These are phyloP conservation scores for Pichia nanzhaoensis DNA, from an alignment of 805 yeast genomes.

Conservation along the genomic window DNA sequence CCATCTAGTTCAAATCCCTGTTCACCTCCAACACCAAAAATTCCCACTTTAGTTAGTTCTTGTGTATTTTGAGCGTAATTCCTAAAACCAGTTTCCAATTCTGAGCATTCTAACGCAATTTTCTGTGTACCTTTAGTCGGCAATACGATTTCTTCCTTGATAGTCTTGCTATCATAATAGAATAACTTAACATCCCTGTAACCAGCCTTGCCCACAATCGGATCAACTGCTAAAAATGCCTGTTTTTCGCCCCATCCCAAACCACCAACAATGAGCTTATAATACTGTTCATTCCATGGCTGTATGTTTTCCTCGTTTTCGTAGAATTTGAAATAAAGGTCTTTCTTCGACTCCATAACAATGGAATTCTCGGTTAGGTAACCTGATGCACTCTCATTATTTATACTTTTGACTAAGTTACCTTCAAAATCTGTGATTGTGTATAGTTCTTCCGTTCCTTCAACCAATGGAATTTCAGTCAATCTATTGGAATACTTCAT, in stretches of 20 bases:
- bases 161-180: slow-evolving; percentile 9
- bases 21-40: slow-evolving; percentile 32
- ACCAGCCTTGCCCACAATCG: slow-evolving; percentile 37
- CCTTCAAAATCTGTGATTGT: slow-evolving; percentile 45
- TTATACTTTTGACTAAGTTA: slow-evolving; percentile 52
- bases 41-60: slow-evolving; percentile 11
- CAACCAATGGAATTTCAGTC: slow-evolving; percentile 13
- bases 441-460: slow-evolving; percentile 22
- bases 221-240: slow-evolving; percentile 57
- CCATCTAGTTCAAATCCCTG: slow-evolving; percentile 26
- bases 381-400: slow-evolving; percentile 50
- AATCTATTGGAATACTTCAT: slow-evolving; percentile 9
- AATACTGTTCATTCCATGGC: slow-evolving; percentile 26
- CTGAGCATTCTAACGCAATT: slow-evolving; percentile 23
- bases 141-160: neutral
- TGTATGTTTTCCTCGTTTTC: neutral
- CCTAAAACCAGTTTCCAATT: slow-evolving; percentile 13
- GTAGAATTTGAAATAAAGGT: slow-evolving; percentile 20
- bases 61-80: slow-evolving; percentile 5
- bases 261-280: slow-evolving; percentile 64
- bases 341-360: slow-evolving; percentile 26
- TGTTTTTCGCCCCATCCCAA: slow-evolving; percentile 73
- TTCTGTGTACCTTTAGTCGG: neutral
- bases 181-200: slow-evolving; percentile 17
- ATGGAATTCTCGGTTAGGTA: slow-evolving; percentile 40